Evolutionary conservation across 1,284 basidiomycete genomes (phyloP), one percentile per base, ranked within the genome.

Genomic region (Cryptococcus sp.): DNA sequence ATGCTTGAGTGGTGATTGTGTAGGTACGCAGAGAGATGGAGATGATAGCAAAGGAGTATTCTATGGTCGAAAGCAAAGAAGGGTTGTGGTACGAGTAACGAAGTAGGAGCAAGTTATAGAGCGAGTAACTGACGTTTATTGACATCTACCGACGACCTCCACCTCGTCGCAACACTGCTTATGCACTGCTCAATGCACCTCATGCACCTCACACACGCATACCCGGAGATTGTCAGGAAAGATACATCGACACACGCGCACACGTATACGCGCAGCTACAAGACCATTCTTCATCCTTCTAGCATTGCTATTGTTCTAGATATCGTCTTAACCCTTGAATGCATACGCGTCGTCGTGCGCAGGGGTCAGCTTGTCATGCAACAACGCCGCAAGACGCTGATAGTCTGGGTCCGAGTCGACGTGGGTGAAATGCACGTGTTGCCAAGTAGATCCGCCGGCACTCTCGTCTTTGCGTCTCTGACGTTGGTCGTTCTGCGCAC

Each of bases 381-480:
- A 62, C 58, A 74, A 56, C 1, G 64, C 68, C 1, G 72, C 72
- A 27, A 80, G 66, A 39, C 59, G 81, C 85, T 79, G 74, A 88
- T 91, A 93, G 40, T 84, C 79, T 19, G 86, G 81, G 74, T 93
- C 90, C 35, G 79, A 82, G 17, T 87, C 86, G 31, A 87, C 77
- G 68, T 86, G 84, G 38, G 80, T 80, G 70, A 94, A 94, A 71
- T 91, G 88, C 76, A 86, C 87, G 66, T 89, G 78, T 67, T 85
- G 73, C 91, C 94, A 96, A 1, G 83, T 81, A 17, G 83, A 87
- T 2, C 86, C 88, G 17, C 82, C 85, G 1, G 88, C 87, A 11
- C 75, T 74, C 79, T 98, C 95, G 68, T 94, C 91, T 75, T 87
- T 88, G 68, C 95, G 83, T 77, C 86, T 84, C 78, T 94, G 90